Evolutionary conservation across 2,329 filamentous ascomycete genomes (phyloP).

Genomic region (Ilyonectria robusta): DNA sequence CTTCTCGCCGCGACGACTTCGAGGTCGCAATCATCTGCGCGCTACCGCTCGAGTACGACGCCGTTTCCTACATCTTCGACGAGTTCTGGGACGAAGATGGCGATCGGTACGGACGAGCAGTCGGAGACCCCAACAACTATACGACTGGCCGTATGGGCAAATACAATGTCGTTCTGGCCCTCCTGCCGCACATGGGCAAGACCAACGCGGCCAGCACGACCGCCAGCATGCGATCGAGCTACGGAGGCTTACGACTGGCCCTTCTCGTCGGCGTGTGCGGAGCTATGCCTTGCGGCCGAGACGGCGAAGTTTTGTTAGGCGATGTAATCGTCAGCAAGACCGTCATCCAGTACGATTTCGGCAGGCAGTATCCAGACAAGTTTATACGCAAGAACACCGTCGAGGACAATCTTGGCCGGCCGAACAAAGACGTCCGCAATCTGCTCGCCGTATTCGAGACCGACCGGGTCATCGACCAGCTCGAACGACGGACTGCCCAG

Average conservation of each 20-base stretch:
- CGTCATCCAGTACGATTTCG: slow-evolving; percentile 51
- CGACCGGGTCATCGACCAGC: neutral
- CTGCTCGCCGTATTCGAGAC: slow-evolving; percentile 46
- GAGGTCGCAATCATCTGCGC: neutral
- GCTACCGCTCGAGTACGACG: neutral
- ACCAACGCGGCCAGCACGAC: slow-evolving; percentile 45
- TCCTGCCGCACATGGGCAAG: slow-evolving; percentile 48
- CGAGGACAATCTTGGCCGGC: slow-evolving; percentile 41
- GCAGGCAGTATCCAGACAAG: slow-evolving; percentile 39
- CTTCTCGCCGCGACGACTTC: slow-evolving; percentile 22
- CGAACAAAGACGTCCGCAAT: slow-evolving; percentile 43
- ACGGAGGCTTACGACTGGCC: slow-evolving; percentile 48
- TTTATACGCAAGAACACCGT: slow-evolving; percentile 48
- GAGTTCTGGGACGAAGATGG: slow-evolving; percentile 17
- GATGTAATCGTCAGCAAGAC: slow-evolving; percentile 51
- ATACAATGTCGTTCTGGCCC: slow-evolving; percentile 48
- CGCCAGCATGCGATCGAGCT: slow-evolving; percentile 51
- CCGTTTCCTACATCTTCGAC: neutral
- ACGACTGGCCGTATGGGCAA: slow-evolving; percentile 45
- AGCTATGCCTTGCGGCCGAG: slow-evolving; percentile 46
- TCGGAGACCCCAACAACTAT: slow-evolving; percentile 36
- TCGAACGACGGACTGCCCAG: neutral
- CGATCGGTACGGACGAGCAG: neutral
- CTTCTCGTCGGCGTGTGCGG: slow-evolving; percentile 43
- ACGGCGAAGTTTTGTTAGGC: slow-evolving; percentile 46